These are phyloP conservation scores for Trichopus zeylanicus DNA, from an alignment of 116 monocot genomes.

Conservation along the genomic window DNA sequence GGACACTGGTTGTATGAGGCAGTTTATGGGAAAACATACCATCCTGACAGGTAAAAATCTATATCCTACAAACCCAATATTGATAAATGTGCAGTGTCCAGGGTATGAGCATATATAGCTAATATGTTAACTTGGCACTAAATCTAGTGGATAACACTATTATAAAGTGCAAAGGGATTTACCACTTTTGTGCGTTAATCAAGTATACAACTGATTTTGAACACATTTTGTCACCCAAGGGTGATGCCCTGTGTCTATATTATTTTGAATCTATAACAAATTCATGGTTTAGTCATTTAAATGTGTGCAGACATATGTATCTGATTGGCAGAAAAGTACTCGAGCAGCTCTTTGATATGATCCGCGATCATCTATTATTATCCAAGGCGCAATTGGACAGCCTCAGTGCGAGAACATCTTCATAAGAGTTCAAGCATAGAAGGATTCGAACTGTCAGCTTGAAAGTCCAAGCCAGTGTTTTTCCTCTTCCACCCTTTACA, in stretches of 20 bases:
- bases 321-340: conserved; percentile 68
- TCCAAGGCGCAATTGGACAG: conserved; percentile 75
- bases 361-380: conserved; percentile 56
- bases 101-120: no score
- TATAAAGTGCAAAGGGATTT: no score
- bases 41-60: conserved; percentile 72
- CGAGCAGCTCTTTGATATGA: conserved; percentile 34
- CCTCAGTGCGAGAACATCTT: conserved; percentile 42
- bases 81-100: neutral
- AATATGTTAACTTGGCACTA: no score
- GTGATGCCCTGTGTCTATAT: no score
- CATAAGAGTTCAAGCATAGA: conserved; percentile 52
- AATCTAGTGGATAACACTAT: no score
- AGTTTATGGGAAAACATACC: conserved; percentile 64
- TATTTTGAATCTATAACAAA: no score
- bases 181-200: no score
- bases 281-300: no score
- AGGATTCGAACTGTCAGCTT: conserved; percentile 34
- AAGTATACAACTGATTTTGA: no score
- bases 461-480: conserved; percentile 35
- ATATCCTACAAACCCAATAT: neutral
- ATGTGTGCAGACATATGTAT: no score
- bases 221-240: no score
- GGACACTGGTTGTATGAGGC: conserved; percentile 69
- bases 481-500: conserved; percentile 91